Evolutionary conservation across 1,284 basidiomycete species (phyloP), one percentile per base, ranked within the genome.

Genomic region (Porodaedalea pini): DNA sequence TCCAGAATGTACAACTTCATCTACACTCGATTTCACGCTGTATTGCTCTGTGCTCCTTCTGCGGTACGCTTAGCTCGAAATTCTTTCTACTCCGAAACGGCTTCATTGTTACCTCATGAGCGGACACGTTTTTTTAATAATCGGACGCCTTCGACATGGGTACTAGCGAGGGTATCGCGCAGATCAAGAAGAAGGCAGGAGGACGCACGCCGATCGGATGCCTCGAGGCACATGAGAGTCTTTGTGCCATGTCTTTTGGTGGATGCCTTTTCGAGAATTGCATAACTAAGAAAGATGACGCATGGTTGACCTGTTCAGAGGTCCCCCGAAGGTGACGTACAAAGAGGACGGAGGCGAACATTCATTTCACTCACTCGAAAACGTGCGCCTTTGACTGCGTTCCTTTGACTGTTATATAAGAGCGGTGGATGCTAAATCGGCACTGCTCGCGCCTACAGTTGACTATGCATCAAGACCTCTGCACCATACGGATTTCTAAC

Each of bases 161-260:
- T 23, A 17, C 41, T 37, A 8, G 8, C 36, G 8, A 23, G 41
- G 41, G 17, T 6, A 39, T 52, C 19, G 15, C 11, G 39, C 3
- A 34, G 52, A 47, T 34, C 27, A 45, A 21, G 25, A 27, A 6
- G 36, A 53, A 21, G 52, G 19, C 29, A 34, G 40, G 39, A 32
- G 21, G 41, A 3, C 21, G 27, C 41, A 44, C 19, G 31, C 34
- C 32, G 32, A 57, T 52, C 44, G 13, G 34, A 47, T 47, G 50
- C 56, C 56, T 52, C 56, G 48, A 41, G 56, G 34, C 31, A 4
- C 23, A 19, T 49, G 3, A 36, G 11, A 10, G 31, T 39, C 56
- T 44, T 57, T 57, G 40, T 43, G 19, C 27, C 2, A 19, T 13
- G 31, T 32, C 40, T 13, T 57, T 57, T 49, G 27, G 13, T 23